A percentile compares a stretch with the other conserved stretches of the same genome.
Conservation (phyloP, 352 stramenopile genomes). For the Pythium coloratum region DNA sequence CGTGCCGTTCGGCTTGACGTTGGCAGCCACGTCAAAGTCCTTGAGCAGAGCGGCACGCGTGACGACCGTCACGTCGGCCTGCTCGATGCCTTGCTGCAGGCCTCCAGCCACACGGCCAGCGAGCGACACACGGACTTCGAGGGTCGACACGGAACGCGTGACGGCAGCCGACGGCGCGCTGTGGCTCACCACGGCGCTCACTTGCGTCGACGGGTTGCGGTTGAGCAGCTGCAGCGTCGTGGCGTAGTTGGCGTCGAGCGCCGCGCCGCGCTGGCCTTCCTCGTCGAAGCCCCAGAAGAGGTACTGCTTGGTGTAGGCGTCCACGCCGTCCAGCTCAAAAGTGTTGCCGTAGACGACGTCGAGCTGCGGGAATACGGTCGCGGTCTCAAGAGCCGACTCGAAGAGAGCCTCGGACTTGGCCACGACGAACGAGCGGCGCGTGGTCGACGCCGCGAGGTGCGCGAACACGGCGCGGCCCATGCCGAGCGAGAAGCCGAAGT, state of each 20-base stretch:
- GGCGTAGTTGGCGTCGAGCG: constrained; percentile 37
- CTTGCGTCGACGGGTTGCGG: constrained; percentile 65
- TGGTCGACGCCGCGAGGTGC: constrained; percentile 40
- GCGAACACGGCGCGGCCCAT: constrained; percentile 71
- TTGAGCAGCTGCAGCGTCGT: constrained; percentile 53
- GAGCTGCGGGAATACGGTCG: constrained; percentile 47
- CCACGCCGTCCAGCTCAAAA: constrained; percentile 37
- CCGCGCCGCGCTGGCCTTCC: constrained; percentile 35
- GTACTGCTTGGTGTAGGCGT: constrained; percentile 84
- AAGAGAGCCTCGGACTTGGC: constrained; percentile 75
- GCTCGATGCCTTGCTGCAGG: constrained; percentile 50
- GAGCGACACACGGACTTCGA: constrained; percentile 59
- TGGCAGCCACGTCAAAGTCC: constrained; percentile 51
- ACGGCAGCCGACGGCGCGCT: constrained; percentile 32
- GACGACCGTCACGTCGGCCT: constrained; percentile 64
- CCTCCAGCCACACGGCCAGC: constrained; percentile 29
- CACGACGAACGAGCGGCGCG: constrained; percentile 76
- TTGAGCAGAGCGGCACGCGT: constrained; percentile 45
- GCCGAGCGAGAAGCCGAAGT: constrained; percentile 60
- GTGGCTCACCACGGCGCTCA: constrained; percentile 61
- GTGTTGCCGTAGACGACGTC: constrained; percentile 56
- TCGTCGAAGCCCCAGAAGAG: constrained; percentile 89
- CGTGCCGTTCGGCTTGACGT: constrained; percentile 55
- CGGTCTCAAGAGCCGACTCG: constrained; percentile 46
- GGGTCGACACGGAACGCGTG: constrained; percentile 41